Percentiles rank a stretch among this genome's conserved stretches.
Conservation (phyloP, 2,329 filamentous ascomycete species). For the Arachnomyces sp. region DNA sequence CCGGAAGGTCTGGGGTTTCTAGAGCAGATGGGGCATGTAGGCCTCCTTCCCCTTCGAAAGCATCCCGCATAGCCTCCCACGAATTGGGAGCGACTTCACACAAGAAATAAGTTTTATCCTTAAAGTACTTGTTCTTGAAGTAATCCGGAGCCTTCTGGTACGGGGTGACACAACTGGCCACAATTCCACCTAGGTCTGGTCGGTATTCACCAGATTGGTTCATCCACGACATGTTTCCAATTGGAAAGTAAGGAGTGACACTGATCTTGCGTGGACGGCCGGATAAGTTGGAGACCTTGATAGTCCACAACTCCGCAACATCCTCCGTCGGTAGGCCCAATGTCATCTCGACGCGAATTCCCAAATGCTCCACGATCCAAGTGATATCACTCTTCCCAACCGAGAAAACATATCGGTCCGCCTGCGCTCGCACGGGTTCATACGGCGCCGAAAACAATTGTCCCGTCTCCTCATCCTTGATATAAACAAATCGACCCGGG, state of each 20-base stretch:
- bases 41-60: constrained; percentile 50
- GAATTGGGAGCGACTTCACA: constrained; percentile 45
- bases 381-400: constrained; percentile 47
- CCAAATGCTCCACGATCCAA: constrained; percentile 47
- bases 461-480: constrained; percentile 48
- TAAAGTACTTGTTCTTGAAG: constrained; percentile 49
- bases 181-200: constrained; percentile 40
- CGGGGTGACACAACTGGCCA: constrained; percentile 47
- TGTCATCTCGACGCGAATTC: constrained; percentile 38
- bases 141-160: constrained; percentile 52
- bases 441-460: constrained; percentile 49
- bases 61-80: constrained; percentile 46
- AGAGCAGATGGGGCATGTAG: constrained; percentile 45
- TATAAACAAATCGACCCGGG: constrained; percentile 51
- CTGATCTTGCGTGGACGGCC: constrained; percentile 35
- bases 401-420: constrained; percentile 46
- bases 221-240: constrained; percentile 57
- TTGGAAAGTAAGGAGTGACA: constrained; percentile 49
- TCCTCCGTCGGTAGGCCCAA: constrained; percentile 46
- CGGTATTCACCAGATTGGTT: constrained; percentile 50
- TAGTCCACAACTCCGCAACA: constrained; percentile 49
- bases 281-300: constrained; percentile 43
- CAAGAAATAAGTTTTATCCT: constrained; percentile 51
- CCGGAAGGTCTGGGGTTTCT: constrained; percentile 29
- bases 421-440: constrained; percentile 44